A percentile compares a stretch with the other conserved stretches of the same genome.
These are phyloP conservation scores for Pseudogymnoascus sp. DNA, from an alignment of 2,329 filamentous ascomycete species.

Conservation along the genomic window DNA sequence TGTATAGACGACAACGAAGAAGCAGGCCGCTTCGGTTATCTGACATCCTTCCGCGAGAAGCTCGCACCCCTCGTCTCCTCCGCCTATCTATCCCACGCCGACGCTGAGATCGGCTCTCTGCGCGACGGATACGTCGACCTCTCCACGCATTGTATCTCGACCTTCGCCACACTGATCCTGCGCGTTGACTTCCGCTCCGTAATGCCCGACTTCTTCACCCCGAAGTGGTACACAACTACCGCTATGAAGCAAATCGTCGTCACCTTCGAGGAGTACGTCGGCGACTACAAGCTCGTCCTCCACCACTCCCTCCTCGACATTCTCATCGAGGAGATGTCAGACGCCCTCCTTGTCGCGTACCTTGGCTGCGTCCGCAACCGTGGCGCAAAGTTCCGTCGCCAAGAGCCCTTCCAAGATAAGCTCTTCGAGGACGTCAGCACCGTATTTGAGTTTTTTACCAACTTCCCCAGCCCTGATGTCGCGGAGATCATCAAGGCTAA, in stretches of 20 bases:
- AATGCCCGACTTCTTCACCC: constrained; percentile 83
- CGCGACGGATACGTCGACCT: constrained; percentile 93
- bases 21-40: constrained; percentile 66
- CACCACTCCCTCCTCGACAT: constrained; percentile 85
- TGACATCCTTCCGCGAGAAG: constrained; percentile 77
- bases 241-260: constrained; percentile 90
- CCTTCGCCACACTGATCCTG: constrained; percentile 83
- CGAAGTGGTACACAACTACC: constrained; percentile 76
- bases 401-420: constrained; percentile 85
- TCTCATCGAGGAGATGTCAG: constrained; percentile 84
- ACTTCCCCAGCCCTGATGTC: constrained; percentile 56
- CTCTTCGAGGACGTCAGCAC: constrained; percentile 88
- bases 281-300: constrained; percentile 75
- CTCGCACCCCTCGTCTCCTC: constrained; percentile 74
- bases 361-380: constrained; percentile 80
- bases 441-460: constrained; percentile 83
- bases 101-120: constrained; percentile 63
- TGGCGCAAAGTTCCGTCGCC: constrained; percentile 76
- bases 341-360: constrained; percentile 83
- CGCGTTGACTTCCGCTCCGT: constrained; percentile 78
- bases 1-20: constrained; percentile 91
- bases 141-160: constrained; percentile 82
- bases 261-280: constrained; percentile 91
- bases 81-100: constrained; percentile 68
- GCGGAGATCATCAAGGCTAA: constrained; percentile 71